phyloP scores from a whole-genome alignment of 345 rosid species.

The Salix udensis region DNA sequence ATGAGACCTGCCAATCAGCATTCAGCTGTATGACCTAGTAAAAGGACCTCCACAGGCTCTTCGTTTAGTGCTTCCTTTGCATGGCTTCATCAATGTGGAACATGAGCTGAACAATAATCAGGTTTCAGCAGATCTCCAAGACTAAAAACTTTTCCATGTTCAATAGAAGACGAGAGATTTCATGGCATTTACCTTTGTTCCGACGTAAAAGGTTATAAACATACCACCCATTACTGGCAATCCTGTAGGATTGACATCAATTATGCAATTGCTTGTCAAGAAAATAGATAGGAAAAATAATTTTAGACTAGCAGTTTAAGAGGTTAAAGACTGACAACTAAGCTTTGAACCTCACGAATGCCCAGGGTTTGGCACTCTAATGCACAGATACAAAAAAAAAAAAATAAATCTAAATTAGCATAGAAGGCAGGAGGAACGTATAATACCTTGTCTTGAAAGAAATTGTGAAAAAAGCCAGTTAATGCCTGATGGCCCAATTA shows the following conservation, averaged over 20 bases:
- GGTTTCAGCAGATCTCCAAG: background rate
- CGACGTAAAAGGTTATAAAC: conserved; percentile 64
- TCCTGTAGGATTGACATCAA: conserved; percentile 42
- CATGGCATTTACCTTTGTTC: conserved; percentile 56
- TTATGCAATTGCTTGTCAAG: background rate
- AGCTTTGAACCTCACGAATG: no score
- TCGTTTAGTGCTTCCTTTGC: conserved; percentile 26
- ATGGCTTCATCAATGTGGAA: conserved; percentile 25
- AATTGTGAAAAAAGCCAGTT: conserved; percentile 70
- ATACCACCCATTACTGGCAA: conserved; percentile 54
- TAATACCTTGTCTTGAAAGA: conserved; percentile 59
- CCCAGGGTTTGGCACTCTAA: no score
- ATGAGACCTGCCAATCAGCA: no score
- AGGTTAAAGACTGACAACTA: no score
- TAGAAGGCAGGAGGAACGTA: background rate
- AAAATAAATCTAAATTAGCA: background rate
- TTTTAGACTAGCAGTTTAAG: no score
- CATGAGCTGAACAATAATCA: conserved; percentile 49
- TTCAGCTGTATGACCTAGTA: background rate
- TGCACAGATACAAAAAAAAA: no score
- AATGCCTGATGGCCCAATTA: conserved; percentile 74
- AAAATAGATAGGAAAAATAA: no score
- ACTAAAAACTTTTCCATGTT: background rate
- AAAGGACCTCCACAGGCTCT: background rate
- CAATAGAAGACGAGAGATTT: background rate